phyloP scores from a whole-genome alignment of 805 yeast species.

The Candida multigemmis region DNA sequence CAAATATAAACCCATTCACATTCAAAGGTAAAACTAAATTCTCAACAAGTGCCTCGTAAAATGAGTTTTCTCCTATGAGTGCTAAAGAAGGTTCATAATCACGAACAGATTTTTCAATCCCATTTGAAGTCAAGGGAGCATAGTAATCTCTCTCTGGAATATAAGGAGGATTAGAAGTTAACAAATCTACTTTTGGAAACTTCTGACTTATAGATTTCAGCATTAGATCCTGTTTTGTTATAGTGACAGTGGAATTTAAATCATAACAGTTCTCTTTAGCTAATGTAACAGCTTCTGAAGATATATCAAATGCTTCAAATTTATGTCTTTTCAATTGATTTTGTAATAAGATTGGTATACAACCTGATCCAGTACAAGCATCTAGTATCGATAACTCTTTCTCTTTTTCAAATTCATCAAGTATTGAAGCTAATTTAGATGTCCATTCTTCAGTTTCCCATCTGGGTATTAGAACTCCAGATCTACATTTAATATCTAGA shows the following conservation, averaged over 20 bases:
- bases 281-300: slow-evolving; percentile 41
- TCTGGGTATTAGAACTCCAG: slow-evolving; percentile 77
- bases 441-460: slow-evolving; percentile 97
- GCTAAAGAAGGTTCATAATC: slow-evolving; percentile 72
- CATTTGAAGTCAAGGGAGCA: slow-evolving; percentile 18
- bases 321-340: slow-evolving; percentile 7
- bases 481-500: slow-evolving; percentile 48
- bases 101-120: slow-evolving; percentile 58
- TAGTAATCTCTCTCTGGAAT: slow-evolving; percentile 42
- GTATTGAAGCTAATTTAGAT: slow-evolving; percentile 22
- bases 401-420: not conserved
- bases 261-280: slow-evolving; percentile 41
- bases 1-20: slow-evolving; percentile 62
- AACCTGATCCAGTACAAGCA: slow-evolving; percentile 85
- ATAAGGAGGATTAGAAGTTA: slow-evolving; percentile 91
- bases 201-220: too few species aligned
- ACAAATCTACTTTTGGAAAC: slow-evolving; percentile 33
- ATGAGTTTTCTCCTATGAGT: slow-evolving; percentile 67
- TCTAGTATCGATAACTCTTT: slow-evolving; percentile 37
- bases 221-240: too few species aligned
- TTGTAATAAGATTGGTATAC: slow-evolving; percentile 54
- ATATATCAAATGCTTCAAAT: slow-evolving; percentile 48
- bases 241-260: too few species aligned
- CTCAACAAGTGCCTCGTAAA: slow-evolving; percentile 48
- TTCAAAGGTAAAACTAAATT: slow-evolving; percentile 30